These are phyloP conservation scores for Chlamydomonas sp. DNA, from an alignment of 139 green algal species.

Conservation along the genomic window DNA sequence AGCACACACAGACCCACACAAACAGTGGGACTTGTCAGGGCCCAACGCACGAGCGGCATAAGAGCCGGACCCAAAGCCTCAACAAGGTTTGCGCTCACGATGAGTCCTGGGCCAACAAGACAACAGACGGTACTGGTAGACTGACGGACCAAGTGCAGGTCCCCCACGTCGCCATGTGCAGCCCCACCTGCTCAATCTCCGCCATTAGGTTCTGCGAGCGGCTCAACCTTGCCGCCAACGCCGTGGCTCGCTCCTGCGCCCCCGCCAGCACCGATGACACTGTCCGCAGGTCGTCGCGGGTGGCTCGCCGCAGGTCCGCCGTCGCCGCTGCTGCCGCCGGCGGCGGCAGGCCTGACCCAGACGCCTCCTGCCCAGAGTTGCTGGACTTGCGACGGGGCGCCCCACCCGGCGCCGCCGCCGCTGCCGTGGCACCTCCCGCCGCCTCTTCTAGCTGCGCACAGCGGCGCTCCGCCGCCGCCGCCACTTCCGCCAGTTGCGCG, in stretches of 20 bases:
- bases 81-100: background rate
- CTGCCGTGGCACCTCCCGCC: background rate
- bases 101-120: background rate
- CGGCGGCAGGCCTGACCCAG: background rate
- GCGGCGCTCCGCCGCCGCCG: background rate
- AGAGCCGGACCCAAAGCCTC: background rate
- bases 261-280: slow-evolving; percentile 25
- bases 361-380: background rate
- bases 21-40: background rate
- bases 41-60: background rate
- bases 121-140: no score
- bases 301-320: background rate
- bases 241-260: slow-evolving; percentile 17
- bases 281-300: slow-evolving; percentile 9
- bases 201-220: slow-evolving; percentile 30
- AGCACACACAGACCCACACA: no score
- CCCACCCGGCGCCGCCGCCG: background rate
- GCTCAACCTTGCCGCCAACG: slow-evolving; percentile 20
- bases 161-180: no score
- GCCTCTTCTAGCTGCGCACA: background rate
- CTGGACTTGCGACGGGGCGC: background rate
- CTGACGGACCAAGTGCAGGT: no score
- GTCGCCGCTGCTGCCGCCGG: background rate
- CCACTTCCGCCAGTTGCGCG: background rate
- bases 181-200: slow-evolving; percentile 26